Base-by-base conservation (phyloP, 179 eudicot species). In the Corrigiola litoralis region DNA sequence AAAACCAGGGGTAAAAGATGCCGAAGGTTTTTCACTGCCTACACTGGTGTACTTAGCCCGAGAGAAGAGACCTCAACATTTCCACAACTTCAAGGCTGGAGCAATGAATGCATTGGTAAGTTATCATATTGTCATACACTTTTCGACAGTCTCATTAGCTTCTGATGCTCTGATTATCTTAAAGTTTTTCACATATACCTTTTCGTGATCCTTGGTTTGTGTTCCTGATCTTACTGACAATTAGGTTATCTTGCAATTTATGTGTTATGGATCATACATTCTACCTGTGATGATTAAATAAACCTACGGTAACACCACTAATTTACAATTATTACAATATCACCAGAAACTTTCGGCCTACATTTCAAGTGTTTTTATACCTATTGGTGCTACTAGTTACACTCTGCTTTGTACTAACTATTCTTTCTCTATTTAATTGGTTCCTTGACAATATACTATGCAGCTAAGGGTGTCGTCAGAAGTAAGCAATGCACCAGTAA, bases 41-140 rank as follows among this genome's bases (percentile, higher is more conserved):
- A 80, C 79, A 46, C 74, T 92, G 12, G 85, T 87, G 11, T 91
- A 89, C 78, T 70, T 91, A 58, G 90, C 96, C 44, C 72, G 97
- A 28, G 96, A 91, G 70, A 91, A 91, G 74, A 79, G 91, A 56
- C 94, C 96, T 23, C 72, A 66, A n/a, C 69, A 79, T 59, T 73
- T 36, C 62, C 97, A 92, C 50, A 80, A 92, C 74, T 92, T 78
- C 80, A 92, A 92, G 81, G 97, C 97, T 50, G 97, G 97, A 64
- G 87, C 97, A 6, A 83, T 92, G 91, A 92, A 92, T 76, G 81
- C 96, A 24, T 61, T 92, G 89, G 96, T 90, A 72, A 72, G 18
- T 32, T 17, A 3, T 32, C 12, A 23, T 1, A 4, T 20, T 13
- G 33, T 14, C 44, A 14, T 11, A 40, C 14, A 40, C 2, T 38